Conservation (phyloP, 164 flowering plant genomes). For the Aristolochia contorta region DNA sequence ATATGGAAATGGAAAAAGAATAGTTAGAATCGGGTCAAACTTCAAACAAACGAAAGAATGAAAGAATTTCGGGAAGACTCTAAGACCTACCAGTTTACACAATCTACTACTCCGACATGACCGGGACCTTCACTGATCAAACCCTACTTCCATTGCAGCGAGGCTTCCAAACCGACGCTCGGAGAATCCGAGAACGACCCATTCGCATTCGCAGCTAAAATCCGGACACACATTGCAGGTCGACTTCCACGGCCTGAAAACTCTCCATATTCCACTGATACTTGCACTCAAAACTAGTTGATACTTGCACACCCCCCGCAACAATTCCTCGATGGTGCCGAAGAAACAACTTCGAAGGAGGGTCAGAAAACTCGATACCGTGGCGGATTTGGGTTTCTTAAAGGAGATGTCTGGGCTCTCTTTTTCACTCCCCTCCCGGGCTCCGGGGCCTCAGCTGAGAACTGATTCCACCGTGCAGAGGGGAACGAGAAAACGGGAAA, state of each 20-base stretch:
- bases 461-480: not conserved
- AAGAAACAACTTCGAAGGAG: not conserved
- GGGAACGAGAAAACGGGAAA: not conserved
- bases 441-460: no score
- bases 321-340: conserved; percentile 6
- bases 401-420: not conserved
- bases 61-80: conserved; percentile 6
- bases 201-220: conserved; percentile 21
- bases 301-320: no score
- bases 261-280: conserved; percentile 23
- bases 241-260: conserved; percentile 22
- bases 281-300: conserved; percentile 17
- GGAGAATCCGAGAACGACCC: conserved; percentile 12
- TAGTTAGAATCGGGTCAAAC: conserved; percentile 10
- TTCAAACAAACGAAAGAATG: not conserved
- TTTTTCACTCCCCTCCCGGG: not conserved
- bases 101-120: conserved; percentile 50
- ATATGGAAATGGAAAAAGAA: conserved; percentile 12
- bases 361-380: conserved; percentile 13
- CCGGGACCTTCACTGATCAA: conserved; percentile 29
- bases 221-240: conserved; percentile 15
- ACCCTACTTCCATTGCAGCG: conserved; percentile 9
- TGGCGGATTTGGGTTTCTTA: conserved; percentile 1
- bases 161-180: conserved; percentile 6
- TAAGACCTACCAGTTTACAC: conserved; percentile 16